These are phyloP conservation scores for Kwoniella mangroviensis DNA, from an alignment of 768 basidiomycete genomes.

Conservation along the genomic window DNA sequence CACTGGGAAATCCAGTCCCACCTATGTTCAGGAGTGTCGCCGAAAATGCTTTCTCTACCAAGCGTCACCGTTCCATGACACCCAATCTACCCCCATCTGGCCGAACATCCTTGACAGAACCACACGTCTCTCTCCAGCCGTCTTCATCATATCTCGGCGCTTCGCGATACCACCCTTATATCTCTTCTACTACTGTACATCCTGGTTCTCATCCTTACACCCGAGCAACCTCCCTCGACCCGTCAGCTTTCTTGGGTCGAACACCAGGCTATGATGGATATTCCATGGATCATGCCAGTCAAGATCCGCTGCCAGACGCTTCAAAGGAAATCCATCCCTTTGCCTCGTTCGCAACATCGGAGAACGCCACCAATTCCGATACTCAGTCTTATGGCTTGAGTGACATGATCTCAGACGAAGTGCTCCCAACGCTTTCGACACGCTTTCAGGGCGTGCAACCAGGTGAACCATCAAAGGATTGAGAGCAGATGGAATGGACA, in stretches of 20 bases:
- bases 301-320: not conserved
- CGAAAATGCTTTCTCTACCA: not conserved
- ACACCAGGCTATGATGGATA: not conserved
- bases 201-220: conserved; percentile 4
- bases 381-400: not conserved
- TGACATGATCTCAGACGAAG: not conserved
- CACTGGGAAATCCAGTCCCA: not conserved
- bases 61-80: conserved; percentile 37
- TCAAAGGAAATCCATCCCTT: not conserved
- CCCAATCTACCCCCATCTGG: conserved; percentile 19
- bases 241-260: conserved; percentile 19
- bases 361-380: not conserved
- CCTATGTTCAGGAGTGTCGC: not conserved
- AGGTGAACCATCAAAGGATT: not conserved
- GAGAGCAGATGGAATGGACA: not conserved
- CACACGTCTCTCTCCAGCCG: not conserved
- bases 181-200: not conserved
- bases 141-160: not conserved
- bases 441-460: not conserved
- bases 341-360: not conserved
- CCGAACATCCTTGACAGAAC: not conserved
- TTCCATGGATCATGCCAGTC: not conserved
- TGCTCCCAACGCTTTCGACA: not conserved
- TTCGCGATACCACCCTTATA: conserved; percentile 19
- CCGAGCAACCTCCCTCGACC: conserved; percentile 29